phyloP scores from a whole-genome alignment of 2,329 filamentous ascomycete genomes.

The Colletotrichum coccodes region DNA sequence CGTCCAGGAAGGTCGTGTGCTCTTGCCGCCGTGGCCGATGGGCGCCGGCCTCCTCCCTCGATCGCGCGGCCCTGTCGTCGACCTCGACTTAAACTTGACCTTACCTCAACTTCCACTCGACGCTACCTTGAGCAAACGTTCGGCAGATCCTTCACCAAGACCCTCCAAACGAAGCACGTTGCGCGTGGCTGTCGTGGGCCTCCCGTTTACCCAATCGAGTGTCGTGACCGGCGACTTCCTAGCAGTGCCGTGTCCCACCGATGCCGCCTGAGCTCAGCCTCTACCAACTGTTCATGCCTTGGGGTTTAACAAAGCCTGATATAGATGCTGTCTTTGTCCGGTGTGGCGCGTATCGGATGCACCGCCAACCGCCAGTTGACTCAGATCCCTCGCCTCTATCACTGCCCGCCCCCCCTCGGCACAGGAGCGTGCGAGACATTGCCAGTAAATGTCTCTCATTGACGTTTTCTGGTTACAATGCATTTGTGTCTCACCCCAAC shows the following conservation, averaged over 20 bases:
- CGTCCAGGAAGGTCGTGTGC: neutral
- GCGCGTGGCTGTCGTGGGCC: neutral
- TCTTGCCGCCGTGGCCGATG: constrained; percentile 22
- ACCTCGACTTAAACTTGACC: constrained; percentile 18
- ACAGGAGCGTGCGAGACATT: constrained; percentile 20
- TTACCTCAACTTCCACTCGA: neutral
- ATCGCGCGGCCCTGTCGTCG: neutral
- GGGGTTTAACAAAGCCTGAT: neutral
- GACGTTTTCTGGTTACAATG: constrained; percentile 8
- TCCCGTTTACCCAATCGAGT: constrained; percentile 2
- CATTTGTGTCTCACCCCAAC: constrained; percentile 4
- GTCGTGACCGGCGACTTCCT: constrained; percentile 5
- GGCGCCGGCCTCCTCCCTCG: neutral
- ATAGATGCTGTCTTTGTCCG: neutral
- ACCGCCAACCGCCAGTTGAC: constrained; percentile 26
- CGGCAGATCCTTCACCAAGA: neutral
- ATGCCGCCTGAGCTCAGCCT: constrained; percentile 16
- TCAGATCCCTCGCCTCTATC: constrained; percentile 24
- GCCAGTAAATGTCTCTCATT: constrained; percentile 13
- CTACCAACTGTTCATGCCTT: constrained; percentile 22
- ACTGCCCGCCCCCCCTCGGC: constrained; percentile 16
- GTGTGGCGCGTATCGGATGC: constrained; percentile 22
- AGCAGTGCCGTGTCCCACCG: constrained; percentile 9
- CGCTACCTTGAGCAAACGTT: neutral
- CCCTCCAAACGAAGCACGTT: neutral